phyloP scores from a whole-genome alignment of 139 green algal genomes.

The Auxenochlorella pyrenoidosa region DNA sequence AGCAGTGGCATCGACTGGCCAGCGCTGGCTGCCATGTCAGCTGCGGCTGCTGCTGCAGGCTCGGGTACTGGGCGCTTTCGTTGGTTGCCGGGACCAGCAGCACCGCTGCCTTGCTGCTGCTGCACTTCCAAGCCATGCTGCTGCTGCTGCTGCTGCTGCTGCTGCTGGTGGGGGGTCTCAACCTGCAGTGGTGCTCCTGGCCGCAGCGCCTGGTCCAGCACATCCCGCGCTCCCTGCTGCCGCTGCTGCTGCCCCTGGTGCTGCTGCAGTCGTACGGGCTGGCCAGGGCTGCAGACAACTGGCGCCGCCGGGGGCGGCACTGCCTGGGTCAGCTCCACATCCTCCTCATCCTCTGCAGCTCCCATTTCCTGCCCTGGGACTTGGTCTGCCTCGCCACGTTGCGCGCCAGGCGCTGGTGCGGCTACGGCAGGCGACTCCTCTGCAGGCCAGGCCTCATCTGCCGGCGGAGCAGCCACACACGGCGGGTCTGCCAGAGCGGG shows the following conservation, averaged over 20 bases:
- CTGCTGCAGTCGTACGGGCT: neutral
- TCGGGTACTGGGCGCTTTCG: too few relatives aligned
- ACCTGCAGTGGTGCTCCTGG: neutral
- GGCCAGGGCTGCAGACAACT: constrained; percentile 15
- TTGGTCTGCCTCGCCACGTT: neutral
- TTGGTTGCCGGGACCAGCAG: too few relatives aligned
- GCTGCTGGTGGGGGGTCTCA: too few relatives aligned
- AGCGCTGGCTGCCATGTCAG: neutral
- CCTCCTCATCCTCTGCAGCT: neutral
- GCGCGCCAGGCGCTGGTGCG: neutral
- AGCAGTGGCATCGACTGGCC: neutral
- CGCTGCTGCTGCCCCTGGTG: neutral
- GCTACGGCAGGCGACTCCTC: neutral
- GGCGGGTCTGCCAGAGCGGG: neutral
- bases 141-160: too few relatives aligned
- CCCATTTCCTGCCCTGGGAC: too few relatives aligned
- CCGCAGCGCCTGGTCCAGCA: neutral
- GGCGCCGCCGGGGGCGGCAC: neutral
- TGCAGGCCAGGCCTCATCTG: neutral
- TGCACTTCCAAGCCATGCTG: neutral
- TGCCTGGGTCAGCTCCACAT: neutral
- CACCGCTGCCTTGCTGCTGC: neutral
- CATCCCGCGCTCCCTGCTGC: neutral
- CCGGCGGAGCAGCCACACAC: neutral
- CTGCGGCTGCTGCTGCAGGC: neutral